Base-by-base conservation (phyloP, 345 rosid genomes). In the Acer negundo region DNA sequence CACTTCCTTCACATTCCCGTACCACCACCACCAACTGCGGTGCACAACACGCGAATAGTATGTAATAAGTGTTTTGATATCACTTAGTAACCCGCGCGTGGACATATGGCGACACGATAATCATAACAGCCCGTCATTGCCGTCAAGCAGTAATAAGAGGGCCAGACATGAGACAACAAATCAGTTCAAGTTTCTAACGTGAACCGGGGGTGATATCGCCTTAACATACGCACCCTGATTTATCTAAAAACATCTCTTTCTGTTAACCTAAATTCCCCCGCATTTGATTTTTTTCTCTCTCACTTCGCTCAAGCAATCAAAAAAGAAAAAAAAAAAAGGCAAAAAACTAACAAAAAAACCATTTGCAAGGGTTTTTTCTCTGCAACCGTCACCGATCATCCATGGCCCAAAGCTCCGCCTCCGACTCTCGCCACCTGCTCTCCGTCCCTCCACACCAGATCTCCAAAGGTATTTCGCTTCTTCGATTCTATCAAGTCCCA, bases 381-480 rank as follows among this genome's bases (percentile, higher is more conserved):
- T 63, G 84, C 73, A 81, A 47, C 81, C 80, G 82, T 59, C 82
- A 47, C 80, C 85, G 78, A 84, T 86, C 87, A 78, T 80, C 91
- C 89, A 94, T 94, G 98, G 92, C 96, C 77, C 84, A 86, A 74
- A 78, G 68, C 74, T 62, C 91, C 80, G 86, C 80, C 77, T 83
- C 87, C 79, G 90, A 79, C 79, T 82, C 91, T 53, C 82, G 88
- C 79, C 84, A 70, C 80, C 69, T 76, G 59, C 91, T 91, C 84
- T 76, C 89, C 75, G 59, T 93, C 81, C 91, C 98, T 28, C 92
- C 88, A n/a, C 89, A 75, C 83, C 88, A 84, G 90, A 88, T 93
- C 95, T 84, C 91, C 88, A 95, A 88, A 89, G 97, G 97, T 90
- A 69, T 61, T 38, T 70, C 49, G 0, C 72, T 70, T 53, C 28